These are phyloP conservation scores for Tolypocladium ovalisporum DNA, from an alignment of 2,329 filamentous ascomycete genomes.

Conservation along the genomic window DNA sequence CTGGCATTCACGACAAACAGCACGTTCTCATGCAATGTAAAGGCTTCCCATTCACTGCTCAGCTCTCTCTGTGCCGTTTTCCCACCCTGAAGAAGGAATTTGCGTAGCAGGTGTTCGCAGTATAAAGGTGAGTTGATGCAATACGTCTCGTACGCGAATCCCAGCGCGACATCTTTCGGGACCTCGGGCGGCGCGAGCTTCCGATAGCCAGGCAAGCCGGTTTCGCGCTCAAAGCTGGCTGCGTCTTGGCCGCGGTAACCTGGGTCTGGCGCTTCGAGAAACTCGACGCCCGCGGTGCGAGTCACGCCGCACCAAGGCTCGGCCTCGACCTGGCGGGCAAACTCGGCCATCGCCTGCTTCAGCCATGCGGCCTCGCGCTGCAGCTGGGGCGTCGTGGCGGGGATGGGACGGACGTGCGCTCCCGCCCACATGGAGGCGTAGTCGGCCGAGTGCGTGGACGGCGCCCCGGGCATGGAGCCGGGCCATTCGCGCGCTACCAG, in stretches of 20 bases:
- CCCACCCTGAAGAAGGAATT: slow-evolving; percentile 18
- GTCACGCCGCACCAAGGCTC: slow-evolving; percentile 32
- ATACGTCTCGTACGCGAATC: slow-evolving; percentile 41
- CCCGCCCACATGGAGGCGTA: slow-evolving; percentile 49
- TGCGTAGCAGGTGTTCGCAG: slow-evolving; percentile 24
- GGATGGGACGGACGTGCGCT: slow-evolving; percentile 43
- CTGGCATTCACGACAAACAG: slow-evolving; percentile 21
- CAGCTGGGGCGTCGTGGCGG: slow-evolving; percentile 21
- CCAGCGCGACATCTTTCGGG: slow-evolving; percentile 30
- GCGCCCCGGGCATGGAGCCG: slow-evolving; percentile 18
- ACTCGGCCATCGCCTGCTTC: slow-evolving; percentile 13
- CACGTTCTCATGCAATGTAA: slow-evolving; percentile 10
- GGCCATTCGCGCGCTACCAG: slow-evolving; percentile 24
- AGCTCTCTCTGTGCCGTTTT: slow-evolving; percentile 15
- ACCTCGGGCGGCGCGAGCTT: slow-evolving; percentile 22
- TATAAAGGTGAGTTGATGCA: slow-evolving; percentile 46
- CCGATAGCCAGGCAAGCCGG: slow-evolving; percentile 16
- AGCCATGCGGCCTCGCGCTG: slow-evolving; percentile 20
- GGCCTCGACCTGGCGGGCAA: slow-evolving; percentile 9
- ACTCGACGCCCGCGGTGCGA: slow-evolving; percentile 37
- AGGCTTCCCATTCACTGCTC: slow-evolving; percentile 20
- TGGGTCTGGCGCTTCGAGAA: slow-evolving; percentile 32
- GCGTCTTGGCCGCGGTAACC: slow-evolving; percentile 24
- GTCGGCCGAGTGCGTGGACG: slow-evolving; percentile 21
- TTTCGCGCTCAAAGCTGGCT: slow-evolving; percentile 13